These are phyloP conservation scores for Komagataella pseudopastoris DNA, from an alignment of 805 yeast genomes.

Conservation along the genomic window DNA sequence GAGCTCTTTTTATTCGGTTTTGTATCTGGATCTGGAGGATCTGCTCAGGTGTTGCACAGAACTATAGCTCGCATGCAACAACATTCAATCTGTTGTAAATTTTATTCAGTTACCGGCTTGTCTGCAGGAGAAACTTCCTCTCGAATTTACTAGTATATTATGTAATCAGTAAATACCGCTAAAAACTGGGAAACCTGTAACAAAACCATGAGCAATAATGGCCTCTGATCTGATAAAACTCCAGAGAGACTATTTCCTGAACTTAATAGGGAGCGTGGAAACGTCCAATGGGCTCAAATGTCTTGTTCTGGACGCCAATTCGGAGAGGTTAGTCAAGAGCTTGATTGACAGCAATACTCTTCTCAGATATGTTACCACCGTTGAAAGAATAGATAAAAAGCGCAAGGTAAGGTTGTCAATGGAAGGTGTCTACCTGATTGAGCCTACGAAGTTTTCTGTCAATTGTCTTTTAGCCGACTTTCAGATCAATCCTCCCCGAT, in stretches of 20 bases:
- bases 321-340: not conserved
- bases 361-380: not conserved
- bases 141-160: not conserved
- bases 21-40: not conserved
- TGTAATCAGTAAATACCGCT: not conserved
- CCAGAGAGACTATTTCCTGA: not conserved
- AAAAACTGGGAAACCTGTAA: not conserved
- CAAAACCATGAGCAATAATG: not conserved
- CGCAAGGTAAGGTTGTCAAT: not conserved
- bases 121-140: not conserved
- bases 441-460: constrained; percentile 52
- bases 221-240: not conserved
- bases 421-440: constrained; percentile 65
- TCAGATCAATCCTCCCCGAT: constrained; percentile 49
- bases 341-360: constrained; percentile 1
- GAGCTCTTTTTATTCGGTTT: not conserved
- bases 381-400: constrained; percentile 1
- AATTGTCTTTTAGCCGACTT: constrained; percentile 74
- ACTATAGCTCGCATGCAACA: not conserved
- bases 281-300: not conserved
- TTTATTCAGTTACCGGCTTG: too few relatives aligned
- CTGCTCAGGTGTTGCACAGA: not conserved
- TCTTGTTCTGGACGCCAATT: constrained; percentile 1
- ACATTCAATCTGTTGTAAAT: not conserved
- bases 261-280: not conserved